Percentiles rank a stretch among this genome's conserved stretches.
These are phyloP conservation scores for Thermomyces lanuginosus DNA, from an alignment of 2,329 filamentous ascomycete species.

Conservation along the genomic window DNA sequence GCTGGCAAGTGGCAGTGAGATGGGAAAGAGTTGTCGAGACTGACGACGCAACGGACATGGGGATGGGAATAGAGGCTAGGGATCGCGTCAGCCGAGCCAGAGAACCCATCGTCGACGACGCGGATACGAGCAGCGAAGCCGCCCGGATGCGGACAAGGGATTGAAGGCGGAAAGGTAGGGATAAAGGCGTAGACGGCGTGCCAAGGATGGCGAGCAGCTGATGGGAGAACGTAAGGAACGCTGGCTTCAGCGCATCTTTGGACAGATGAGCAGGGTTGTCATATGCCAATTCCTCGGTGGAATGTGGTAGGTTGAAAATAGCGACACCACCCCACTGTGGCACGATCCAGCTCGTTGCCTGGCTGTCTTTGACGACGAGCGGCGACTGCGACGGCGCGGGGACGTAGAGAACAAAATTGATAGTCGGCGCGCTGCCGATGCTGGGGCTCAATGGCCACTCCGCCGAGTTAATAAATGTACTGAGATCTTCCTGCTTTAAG, in stretches of 20 bases:
- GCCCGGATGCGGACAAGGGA: conserved; percentile 74
- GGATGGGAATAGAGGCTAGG: conserved; percentile 81
- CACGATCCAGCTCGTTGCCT: conserved; percentile 70
- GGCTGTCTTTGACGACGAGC: conserved; percentile 42
- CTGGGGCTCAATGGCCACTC: conserved; percentile 94
- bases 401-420: conserved; percentile 90
- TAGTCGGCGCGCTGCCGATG: conserved; percentile 79
- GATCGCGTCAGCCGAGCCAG: conserved; percentile 71
- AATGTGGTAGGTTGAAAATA: conserved; percentile 42
- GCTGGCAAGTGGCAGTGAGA: conserved; percentile 58
- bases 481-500: conserved; percentile 70
- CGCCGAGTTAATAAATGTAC: conserved; percentile 90
- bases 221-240: conserved; percentile 76
- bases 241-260: conserved; percentile 52
- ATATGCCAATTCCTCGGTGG: conserved; percentile 22
- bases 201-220: conserved; percentile 81
- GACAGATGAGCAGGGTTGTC: conserved; percentile 37
- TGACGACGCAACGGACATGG: conserved; percentile 67
- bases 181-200: conserved; percentile 58
- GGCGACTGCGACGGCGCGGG: conserved; percentile 52
- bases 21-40: conserved; percentile 66
- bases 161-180: conserved; percentile 68
- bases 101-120: conserved; percentile 86
- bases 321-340: conserved; percentile 83
- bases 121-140: conserved; percentile 69